Base-by-base conservation (phyloP, 495 filamentous ascomycete species). In the Hypoxylon fragiforme region DNA sequence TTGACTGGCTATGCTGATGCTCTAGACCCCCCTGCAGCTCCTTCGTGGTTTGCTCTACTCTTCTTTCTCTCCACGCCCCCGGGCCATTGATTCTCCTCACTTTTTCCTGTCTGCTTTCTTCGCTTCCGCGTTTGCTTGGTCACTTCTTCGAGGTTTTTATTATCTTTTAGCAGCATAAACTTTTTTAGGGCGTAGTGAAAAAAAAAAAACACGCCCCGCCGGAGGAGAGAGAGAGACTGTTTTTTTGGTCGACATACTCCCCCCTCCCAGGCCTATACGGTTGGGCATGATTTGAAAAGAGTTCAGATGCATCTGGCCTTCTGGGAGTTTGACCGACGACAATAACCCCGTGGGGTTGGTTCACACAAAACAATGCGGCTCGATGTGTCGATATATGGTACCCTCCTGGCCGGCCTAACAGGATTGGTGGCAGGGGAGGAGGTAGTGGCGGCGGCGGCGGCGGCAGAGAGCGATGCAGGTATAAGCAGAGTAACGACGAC, bases 321-420 rank as follows among this genome's bases (percentile, higher is more conserved):
- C 30, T 46, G 46, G 44, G 51, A 58, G 46, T 49, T 49, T 54
- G 30, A 54, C 39, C 50, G 41, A 51, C 44, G 36, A 54, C 40
- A 41, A 59, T 39, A 47, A 38, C 51, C 28, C 31, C 35, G n/a
- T n/a, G 41, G 22, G 19, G 31, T 35, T 39, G 39, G 39, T n/a
- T 47, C 44, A 20, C 47, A 59, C 52, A 49, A n/a, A n/a, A 62
- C 58, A 38, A 67, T 67, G 65, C 57, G 62, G 59, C 55, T 44
- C 62, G 56, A 60, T 62, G 62, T 42, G 31, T 55, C 62, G 48
- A 52, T 30, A 54, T 50, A 35, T 19, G 54, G 54, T 62, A 57
- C 60, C 46, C n/a, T n/a, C n/a, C 44, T 62, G 20, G 54, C 62
- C 59, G 62, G 54, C 36, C 40, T 56, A 22, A 35, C 49, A 40